These are phyloP conservation scores for Paraphoma sp. DNA, from an alignment of 2,329 filamentous ascomycete species.

Conservation along the genomic window DNA sequence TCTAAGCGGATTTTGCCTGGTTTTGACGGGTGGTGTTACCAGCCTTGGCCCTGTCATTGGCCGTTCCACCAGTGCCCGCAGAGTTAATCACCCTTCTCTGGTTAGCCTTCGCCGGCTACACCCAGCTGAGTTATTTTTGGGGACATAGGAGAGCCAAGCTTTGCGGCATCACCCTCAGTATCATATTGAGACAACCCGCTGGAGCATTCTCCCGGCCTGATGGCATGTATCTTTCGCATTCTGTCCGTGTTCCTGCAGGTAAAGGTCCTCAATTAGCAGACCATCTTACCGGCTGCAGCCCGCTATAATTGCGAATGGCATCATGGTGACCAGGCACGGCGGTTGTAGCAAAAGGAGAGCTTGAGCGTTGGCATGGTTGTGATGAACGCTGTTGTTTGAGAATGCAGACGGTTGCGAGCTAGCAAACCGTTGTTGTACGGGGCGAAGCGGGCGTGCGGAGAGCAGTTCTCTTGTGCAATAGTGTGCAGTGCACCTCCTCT, in stretches of 20 bases:
- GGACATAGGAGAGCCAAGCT: slow-evolving; percentile 28
- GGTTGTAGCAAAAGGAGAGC: background rate
- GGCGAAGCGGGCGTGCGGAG: background rate
- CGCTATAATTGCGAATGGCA: slow-evolving; percentile 21
- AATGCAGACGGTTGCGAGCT: background rate
- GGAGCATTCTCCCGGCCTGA: slow-evolving; percentile 13
- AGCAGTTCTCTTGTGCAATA: background rate
- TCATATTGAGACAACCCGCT: slow-evolving; percentile 11
- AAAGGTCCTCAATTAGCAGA: slow-evolving; percentile 21
- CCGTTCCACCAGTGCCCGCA: too few species aligned
- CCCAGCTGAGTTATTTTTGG: slow-evolving; percentile 38
- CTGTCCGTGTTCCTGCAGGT: slow-evolving; percentile 19
- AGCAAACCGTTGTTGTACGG: background rate
- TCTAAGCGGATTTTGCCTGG: slow-evolving; percentile 15
- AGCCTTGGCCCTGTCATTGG: slow-evolving; percentile 16
- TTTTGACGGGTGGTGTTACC: slow-evolving; percentile 11
- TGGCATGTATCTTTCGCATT: slow-evolving; percentile 9
- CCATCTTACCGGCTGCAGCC: slow-evolving; percentile 18
- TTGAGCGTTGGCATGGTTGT: too few species aligned
- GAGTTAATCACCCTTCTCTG: background rate
- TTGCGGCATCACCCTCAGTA: slow-evolving; percentile 6
- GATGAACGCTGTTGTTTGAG: background rate
- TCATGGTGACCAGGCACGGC: slow-evolving; percentile 6
- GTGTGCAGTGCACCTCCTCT: slow-evolving; percentile 2
- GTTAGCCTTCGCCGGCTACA: slow-evolving; percentile 11